Evolutionary conservation across 148 eudicot genomes (phyloP), one percentile per base, ranked within the genome.

Genomic region (Diospyros lotus): DNA sequence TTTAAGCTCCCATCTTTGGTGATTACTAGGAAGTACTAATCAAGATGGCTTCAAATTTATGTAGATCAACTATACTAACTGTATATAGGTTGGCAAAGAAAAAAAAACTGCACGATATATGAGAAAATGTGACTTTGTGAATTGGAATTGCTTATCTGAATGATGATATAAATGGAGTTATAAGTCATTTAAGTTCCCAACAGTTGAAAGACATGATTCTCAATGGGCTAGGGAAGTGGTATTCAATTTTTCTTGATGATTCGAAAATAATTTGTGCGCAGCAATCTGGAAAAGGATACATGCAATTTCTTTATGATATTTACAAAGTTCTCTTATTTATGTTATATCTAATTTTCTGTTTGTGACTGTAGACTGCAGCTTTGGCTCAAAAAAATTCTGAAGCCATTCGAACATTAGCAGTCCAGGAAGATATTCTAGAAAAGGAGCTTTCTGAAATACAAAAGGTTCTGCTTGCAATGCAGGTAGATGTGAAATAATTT

Each of bases 381-480:
- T 87, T 96, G 86, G 91, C 97, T 76, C 88, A 88, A 80, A 96
- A 96, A 84, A 96, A 91, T 71, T 93, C 99, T 3, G 98, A 93
- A 86, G 94, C 88, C 69, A 86, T 95, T 66, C 90, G 98, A 45
- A 93, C 90, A 71, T 84, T 96, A 81, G 93, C 93, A 66, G 78
- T 72, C 69, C 93, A 88, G 80, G 95, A 84, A 78, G 92, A 86
- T 69, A 82, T 79, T 73, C 82, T 96, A 75, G 98, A 93, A 78
- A 91, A 89, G 84, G 99, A 96, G 83, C 91, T 96, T 46, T 85
- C 79, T 55, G 99, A 93, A 84, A 92, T 96, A 76, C 99, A 96
- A 78, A 91, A 91, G 17, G 94, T 93, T 80, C 80, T 96, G 76
- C 87, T 96, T 80, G 98, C 97, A 65, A 96, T 96, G 98, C 99